These are phyloP conservation scores for Rhizophagus clarus DNA, from an alignment of 192 early-diverging fungal genomes.

Conservation along the genomic window DNA sequence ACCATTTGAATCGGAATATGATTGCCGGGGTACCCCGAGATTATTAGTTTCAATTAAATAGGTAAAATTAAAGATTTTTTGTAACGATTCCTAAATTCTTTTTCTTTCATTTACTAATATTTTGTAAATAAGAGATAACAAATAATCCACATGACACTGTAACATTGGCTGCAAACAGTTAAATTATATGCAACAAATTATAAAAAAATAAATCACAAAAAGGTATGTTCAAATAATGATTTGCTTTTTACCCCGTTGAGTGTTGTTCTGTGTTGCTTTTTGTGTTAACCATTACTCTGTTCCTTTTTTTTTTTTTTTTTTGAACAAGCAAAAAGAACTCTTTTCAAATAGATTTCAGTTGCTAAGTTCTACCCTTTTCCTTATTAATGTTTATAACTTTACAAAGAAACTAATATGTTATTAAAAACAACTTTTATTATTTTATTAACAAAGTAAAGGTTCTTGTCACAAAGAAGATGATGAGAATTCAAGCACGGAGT, in stretches of 20 bases:
- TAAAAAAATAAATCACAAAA: not conserved
- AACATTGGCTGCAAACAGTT: not conserved
- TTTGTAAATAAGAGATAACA: not conserved
- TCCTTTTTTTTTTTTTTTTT: not conserved
- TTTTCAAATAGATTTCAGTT: not conserved
- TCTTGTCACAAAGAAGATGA: not conserved
- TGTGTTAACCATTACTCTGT: not conserved
- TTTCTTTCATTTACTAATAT: not conserved
- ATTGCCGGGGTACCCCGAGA: not conserved
- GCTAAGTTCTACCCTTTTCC: not conserved
- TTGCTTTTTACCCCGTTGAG: not conserved
- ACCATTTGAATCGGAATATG: not conserved
- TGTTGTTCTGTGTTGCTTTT: constrained; percentile 1
- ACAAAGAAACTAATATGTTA: not conserved
- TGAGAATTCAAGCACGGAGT: not conserved
- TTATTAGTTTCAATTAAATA: not conserved
- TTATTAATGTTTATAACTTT: not conserved
- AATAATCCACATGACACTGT: not conserved
- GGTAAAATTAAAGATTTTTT: too few relatives aligned
- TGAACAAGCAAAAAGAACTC: not conserved
- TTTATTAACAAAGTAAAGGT: not conserved
- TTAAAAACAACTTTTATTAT: not conserved
- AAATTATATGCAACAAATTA: not conserved
- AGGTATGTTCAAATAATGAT: not conserved
- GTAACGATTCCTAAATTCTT: not conserved